Base-by-base conservation (phyloP, 768 basidiomycete genomes). In the Tricholoma bakamatsutake region DNA sequence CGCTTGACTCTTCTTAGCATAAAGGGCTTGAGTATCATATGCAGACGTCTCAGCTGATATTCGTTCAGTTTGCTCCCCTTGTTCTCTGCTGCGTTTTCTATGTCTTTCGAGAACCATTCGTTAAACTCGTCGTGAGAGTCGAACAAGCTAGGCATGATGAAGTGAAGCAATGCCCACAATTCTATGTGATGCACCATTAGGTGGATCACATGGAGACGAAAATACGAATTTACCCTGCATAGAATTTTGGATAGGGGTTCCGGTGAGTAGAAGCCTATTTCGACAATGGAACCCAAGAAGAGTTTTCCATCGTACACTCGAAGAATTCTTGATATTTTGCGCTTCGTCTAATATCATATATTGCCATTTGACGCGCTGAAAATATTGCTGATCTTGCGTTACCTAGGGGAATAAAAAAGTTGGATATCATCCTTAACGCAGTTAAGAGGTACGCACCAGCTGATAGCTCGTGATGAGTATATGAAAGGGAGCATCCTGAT, bases 341-440 rank as follows among this genome's bases (percentile, higher is more conserved):
- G 97, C 97, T 71, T 99, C 97, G 64, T 99, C 97, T n/a, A 99
- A 79, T 57, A 99, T 84, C 96, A 98, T 98, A 68, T 98, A 99
- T 72, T 99, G 97, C 97, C 97, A 99, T 66, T 93, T 96, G 59
- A 98, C 88, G 37, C 90, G 83, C 66, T 97, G 92, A 73, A 99
- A 96, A 72, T 99, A 97, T 63, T 98, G 92, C 66, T 97, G 94
- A 67, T 98, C 97, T 76, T 92, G 90, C 2, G 93, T 94, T 48
- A 96, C 85, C 91, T 93, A 63, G 0, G 47, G 35, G 31, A 21
- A 27, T 55, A 48, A 52, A 12, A 15, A 6, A 31, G 53, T 49
- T 17, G 17, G 10, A 12, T 11, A 33, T 51, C 7, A 11, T n/a
- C 12, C 28, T 33, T 13, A 39, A 37, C 8, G 46, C 51, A 31